A percentile compares a stretch with the other conserved stretches of the same genome.
Evolutionary conservation across 306 rosid species (phyloP).

Genomic region (Vachellia collinsii): DNA sequence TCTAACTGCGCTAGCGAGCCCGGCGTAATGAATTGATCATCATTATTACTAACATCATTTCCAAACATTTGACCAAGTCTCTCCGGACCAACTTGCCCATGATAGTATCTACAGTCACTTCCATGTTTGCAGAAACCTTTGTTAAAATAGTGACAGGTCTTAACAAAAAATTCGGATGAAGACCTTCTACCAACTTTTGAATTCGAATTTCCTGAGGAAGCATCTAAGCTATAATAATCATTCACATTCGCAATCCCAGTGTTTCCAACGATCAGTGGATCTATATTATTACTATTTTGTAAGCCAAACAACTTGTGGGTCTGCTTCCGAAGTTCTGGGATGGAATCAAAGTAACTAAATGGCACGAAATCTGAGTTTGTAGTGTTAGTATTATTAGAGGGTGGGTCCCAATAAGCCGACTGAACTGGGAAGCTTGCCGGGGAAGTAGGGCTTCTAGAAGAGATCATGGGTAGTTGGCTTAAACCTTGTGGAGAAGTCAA

Average conservation of each 20-base stretch:
- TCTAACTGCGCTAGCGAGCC: constrained; percentile 74
- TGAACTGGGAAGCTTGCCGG: constrained; percentile 38
- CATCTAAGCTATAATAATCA: constrained; percentile 48
- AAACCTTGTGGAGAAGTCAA: constrained; percentile 45
- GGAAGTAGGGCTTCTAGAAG: constrained; percentile 39
- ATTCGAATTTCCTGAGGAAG: constrained; percentile 33
- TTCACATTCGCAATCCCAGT: constrained; percentile 37
- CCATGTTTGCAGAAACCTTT: constrained; percentile 91
- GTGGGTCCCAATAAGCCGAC: constrained; percentile 52
- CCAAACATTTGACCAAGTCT: constrained; percentile 49
- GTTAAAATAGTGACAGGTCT: constrained; percentile 72
- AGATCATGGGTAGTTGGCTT: constrained; percentile 34
- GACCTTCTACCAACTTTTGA: constrained; percentile 42
- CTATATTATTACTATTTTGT: constrained; percentile 48
- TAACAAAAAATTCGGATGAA: constrained; percentile 57
- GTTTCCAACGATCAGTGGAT: constrained; percentile 40
- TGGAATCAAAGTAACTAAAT: constrained; percentile 44
- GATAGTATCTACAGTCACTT: constrained; percentile 64
- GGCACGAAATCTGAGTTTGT: constrained; percentile 39
- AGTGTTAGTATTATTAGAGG: constrained; percentile 37
- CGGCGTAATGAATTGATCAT: constrained; percentile 54
- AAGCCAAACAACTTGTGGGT: constrained; percentile 42
- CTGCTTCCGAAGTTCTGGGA: constrained; percentile 50
- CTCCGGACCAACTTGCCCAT: constrained; percentile 53
- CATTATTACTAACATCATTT: constrained; percentile 37